phyloP scores from a whole-genome alignment of 345 rosid genomes.

The Erucastrum elatum region DNA sequence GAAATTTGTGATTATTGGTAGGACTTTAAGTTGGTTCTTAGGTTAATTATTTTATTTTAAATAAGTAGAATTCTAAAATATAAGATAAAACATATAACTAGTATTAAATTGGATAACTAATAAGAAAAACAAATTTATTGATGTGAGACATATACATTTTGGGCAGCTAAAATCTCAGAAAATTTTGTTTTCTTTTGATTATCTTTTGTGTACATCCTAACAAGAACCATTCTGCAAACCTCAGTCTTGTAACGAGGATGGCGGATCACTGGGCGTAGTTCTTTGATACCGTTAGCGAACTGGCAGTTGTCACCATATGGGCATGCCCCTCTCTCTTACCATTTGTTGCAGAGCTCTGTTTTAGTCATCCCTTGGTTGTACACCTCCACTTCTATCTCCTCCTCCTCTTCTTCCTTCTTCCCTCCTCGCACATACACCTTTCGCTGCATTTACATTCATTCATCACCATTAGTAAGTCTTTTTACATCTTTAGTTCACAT shows the following conservation, averaged over 20 bases:
- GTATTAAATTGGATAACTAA: no score
- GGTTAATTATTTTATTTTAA: no score
- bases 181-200: no score
- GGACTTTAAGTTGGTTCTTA: no score
- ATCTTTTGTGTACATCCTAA: no score
- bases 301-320: conserved; percentile 59
- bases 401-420: conserved; percentile 44
- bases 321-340: conserved; percentile 77
- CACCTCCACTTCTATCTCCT: conserved; percentile 62
- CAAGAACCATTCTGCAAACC: conserved; percentile 84
- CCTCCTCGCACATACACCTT: conserved; percentile 41
- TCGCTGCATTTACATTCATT: conserved; percentile 46
- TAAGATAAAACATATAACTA: no score
- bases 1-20: no score
- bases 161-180: no score
- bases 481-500: not conserved
- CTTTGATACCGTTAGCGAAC: conserved; percentile 84
- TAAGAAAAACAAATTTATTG: no score
- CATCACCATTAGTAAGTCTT: not conserved
- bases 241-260: conserved; percentile 93
- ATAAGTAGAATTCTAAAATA: no score
- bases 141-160: no score
- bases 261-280: conserved; percentile 87
- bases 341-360: conserved; percentile 96
- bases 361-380: conserved; percentile 84